These are phyloP conservation scores for Peronospora belbahrii DNA, from an alignment of 352 stramenopile genomes.

Conservation along the genomic window DNA sequence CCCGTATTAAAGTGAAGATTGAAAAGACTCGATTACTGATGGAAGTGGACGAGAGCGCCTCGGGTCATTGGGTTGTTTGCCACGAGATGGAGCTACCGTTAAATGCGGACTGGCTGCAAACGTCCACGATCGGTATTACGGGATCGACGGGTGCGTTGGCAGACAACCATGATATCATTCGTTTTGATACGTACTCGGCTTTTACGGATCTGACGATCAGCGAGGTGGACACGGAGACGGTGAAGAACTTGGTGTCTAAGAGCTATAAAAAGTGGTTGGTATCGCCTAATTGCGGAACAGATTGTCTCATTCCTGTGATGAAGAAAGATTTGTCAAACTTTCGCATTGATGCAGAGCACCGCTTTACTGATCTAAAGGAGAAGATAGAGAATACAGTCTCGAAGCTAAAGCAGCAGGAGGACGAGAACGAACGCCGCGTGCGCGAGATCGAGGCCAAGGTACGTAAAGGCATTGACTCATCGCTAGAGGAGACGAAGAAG, in stretches of 20 bases:
- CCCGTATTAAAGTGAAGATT: slow-evolving; percentile 72
- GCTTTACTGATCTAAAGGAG: slow-evolving; percentile 78
- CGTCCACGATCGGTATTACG: slow-evolving; percentile 65
- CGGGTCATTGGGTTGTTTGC: slow-evolving; percentile 57
- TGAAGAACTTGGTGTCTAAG: slow-evolving; percentile 79
- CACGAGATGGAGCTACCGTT: slow-evolving; percentile 62
- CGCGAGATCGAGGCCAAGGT: slow-evolving; percentile 64
- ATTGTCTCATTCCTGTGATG: slow-evolving; percentile 71
- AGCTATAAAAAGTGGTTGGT: slow-evolving; percentile 81
- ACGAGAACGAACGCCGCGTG: slow-evolving; percentile 67
- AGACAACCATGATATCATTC: slow-evolving; percentile 83
- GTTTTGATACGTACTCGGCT: slow-evolving; percentile 63
- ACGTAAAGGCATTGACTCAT: slow-evolving; percentile 49
- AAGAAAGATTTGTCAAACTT: slow-evolving; percentile 79
- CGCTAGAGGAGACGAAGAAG: slow-evolving; percentile 50
- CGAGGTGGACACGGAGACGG: slow-evolving; percentile 50
- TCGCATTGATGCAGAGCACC: slow-evolving; percentile 72
- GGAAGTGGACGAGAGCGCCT: slow-evolving; percentile 57
- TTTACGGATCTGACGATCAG: slow-evolving; percentile 37
- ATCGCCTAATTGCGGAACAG: slow-evolving; percentile 62
- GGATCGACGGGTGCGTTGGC: slow-evolving; percentile 67
- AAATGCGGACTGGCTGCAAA: slow-evolving; percentile 45
- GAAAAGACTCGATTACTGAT: slow-evolving; percentile 44
- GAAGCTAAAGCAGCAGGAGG: slow-evolving; percentile 70
- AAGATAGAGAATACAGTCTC: slow-evolving; percentile 76